These are phyloP conservation scores for Sporisorium sorghi DNA, from an alignment of 1,284 basidiomycete species.

Conservation along the genomic window DNA sequence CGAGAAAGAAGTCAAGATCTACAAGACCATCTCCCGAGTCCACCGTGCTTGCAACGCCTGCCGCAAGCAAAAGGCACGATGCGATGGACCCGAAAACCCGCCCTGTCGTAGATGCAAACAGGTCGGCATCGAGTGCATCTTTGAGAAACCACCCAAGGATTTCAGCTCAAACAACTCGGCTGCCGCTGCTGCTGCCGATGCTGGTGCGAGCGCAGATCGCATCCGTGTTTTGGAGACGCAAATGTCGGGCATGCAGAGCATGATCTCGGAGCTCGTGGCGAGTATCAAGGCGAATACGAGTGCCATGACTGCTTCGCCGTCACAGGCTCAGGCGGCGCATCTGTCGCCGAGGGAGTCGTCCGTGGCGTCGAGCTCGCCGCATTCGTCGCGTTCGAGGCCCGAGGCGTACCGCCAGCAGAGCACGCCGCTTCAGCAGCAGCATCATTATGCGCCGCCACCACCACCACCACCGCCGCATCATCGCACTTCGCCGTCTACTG, in stretches of 20 bases:
- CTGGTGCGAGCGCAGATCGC: conserved; percentile 70
- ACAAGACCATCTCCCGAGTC: conserved; percentile 49
- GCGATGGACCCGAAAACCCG: conserved; percentile 72
- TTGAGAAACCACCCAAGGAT: conserved; percentile 93
- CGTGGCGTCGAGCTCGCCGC: conserved; percentile 13
- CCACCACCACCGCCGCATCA: conserved; percentile 33
- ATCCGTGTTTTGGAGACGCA: conserved; percentile 38
- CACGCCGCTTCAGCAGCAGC: conserved; percentile 29
- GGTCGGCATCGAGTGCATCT: conserved; percentile 84
- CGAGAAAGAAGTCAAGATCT: conserved; percentile 38
- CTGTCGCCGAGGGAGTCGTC: conserved; percentile 15
- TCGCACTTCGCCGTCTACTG: conserved; percentile 11
- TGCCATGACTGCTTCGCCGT: conserved; percentile 22
- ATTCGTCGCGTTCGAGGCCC: conserved; percentile 14
- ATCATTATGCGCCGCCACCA: conserved; percentile 13
- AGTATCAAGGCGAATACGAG: conserved; percentile 45
- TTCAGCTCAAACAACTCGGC: conserved; percentile 68
- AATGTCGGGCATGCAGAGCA: conserved; percentile 47
- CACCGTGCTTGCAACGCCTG: conserved; percentile 57
- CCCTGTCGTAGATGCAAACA: conserved; percentile 89
- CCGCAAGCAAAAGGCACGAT: conserved; percentile 52
- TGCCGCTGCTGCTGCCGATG: conserved; percentile 68
- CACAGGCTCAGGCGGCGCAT: background rate
- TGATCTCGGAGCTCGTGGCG: conserved; percentile 49
- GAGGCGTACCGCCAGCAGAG: conserved; percentile 19